These are phyloP conservation scores for Cenococcum geophilum DNA, from an alignment of 495 filamentous ascomycete genomes.

Conservation along the genomic window DNA sequence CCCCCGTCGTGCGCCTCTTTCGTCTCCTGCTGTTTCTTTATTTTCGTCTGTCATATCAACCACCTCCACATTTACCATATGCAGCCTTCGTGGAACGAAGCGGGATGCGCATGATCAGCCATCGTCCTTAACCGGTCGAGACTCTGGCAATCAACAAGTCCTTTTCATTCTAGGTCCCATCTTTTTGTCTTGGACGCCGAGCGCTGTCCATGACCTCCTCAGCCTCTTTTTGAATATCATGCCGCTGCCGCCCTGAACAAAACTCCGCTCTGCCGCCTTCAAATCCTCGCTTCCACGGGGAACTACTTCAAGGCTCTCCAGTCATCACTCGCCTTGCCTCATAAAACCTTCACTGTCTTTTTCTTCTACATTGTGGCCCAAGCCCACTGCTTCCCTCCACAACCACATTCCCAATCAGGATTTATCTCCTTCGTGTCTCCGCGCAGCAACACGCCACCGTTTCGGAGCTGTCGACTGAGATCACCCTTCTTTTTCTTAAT, in stretches of 20 bases:
- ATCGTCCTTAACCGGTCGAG: slow-evolving; percentile 10
- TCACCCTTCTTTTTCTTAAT: background rate
- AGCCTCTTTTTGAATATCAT: too few species aligned
- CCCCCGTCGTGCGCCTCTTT: slow-evolving; percentile 9
- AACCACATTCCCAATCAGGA: background rate
- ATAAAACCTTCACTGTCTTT: too few species aligned
- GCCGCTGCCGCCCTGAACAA: too few species aligned
- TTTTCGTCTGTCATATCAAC: slow-evolving; percentile 5
- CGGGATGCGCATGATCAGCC: slow-evolving; percentile 23
- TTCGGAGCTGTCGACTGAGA: background rate
- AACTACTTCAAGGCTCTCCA: too few species aligned
- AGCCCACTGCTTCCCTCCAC: background rate
- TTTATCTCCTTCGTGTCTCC: background rate
- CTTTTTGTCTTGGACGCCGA: too few species aligned
- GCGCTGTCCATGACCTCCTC: too few species aligned
- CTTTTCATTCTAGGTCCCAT: too few species aligned
- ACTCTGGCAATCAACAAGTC: background rate
- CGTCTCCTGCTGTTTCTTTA: slow-evolving; percentile 15
- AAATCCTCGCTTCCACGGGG: too few species aligned
- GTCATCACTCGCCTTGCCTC: too few species aligned
- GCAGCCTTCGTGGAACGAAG: slow-evolving; percentile 20
- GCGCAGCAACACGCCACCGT: background rate
- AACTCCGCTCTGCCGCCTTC: too few species aligned
- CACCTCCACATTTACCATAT: slow-evolving; percentile 18
- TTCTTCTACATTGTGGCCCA: background rate